A percentile compares a stretch with the other conserved stretches of the same genome.
phyloP scores from a whole-genome alignment of 176 grass and related monocot genomes.

The Eragrostis curvula region DNA sequence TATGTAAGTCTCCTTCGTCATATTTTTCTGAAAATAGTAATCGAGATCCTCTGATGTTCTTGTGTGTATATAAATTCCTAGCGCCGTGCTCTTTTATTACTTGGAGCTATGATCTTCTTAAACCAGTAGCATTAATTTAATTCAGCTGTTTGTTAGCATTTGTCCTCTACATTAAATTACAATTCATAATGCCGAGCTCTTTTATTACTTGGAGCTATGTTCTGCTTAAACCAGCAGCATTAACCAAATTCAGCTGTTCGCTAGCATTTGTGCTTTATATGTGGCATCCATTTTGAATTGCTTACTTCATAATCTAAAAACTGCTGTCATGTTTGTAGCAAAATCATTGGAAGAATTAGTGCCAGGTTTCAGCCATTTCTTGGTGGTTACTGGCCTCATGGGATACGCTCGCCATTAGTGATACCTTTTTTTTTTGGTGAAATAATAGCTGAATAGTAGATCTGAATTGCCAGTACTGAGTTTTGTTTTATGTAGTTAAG shows the following conservation, averaged over 20 bases:
- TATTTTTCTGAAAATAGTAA: neutral
- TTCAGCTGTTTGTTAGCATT: neutral
- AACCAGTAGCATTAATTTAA: neutral
- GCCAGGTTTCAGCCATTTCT: neutral
- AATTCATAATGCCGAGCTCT: neutral
- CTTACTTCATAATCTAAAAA: neutral
- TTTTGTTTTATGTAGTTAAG: neutral
- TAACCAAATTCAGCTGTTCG: neutral
- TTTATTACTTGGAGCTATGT: neutral
- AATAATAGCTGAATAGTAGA: neutral
- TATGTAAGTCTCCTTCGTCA: slow-evolving; percentile 52
- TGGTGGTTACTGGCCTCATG: neutral
- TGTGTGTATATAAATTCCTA: neutral
- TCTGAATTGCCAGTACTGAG: neutral
- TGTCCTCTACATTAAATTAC: neutral
- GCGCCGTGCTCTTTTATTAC: neutral
- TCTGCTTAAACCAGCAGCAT: neutral
- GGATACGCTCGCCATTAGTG: neutral
- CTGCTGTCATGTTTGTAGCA: neutral
- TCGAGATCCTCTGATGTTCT: neutral
- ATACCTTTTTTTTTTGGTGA: neutral
- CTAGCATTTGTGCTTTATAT: neutral
- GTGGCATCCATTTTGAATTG: neutral
- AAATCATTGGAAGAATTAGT: neutral
- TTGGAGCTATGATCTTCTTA: neutral